Percentiles rank a stretch among this genome's conserved stretches.
These are phyloP conservation scores for Antitrichia curtipendula DNA, from an alignment of 225 moss, liverwort and hornwort species.

Conservation along the genomic window DNA sequence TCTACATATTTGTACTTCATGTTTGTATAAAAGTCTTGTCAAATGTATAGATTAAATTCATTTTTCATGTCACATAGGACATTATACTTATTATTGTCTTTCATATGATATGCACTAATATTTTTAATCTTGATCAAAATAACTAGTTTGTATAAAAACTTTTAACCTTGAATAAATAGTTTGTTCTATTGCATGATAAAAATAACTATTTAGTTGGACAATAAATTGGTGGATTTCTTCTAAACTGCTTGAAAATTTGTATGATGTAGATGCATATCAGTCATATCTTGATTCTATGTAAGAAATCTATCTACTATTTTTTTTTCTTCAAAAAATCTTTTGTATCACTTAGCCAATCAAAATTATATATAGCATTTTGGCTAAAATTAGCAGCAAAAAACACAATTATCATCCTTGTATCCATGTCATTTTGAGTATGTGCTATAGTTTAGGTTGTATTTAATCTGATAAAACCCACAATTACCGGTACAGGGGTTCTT, in stretches of 20 bases:
- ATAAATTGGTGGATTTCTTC: neutral
- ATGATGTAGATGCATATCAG: neutral
- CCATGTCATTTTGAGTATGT: neutral
- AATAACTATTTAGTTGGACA: neutral
- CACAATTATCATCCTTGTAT: neutral
- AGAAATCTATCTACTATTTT: neutral
- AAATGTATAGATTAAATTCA: neutral
- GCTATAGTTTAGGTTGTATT: neutral
- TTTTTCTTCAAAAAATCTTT: neutral
- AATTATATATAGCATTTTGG: neutral
- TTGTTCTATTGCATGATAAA: neutral
- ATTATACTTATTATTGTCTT: neutral
- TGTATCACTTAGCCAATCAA: accelerated
- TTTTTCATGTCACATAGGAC: too few relatives aligned
- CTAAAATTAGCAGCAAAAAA: neutral
- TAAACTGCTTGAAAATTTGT: neutral
- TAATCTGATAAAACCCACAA: accelerated
- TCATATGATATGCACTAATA: neutral
- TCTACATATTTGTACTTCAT: neutral
- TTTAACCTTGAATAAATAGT: neutral
- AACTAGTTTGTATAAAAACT: neutral
- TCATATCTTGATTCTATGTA: neutral
- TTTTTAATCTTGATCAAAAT: neutral
- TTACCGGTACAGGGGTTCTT: accelerated
- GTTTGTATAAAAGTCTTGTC: neutral